Percentiles rank a stretch among this genome's conserved stretches.
phyloP scores from a whole-genome alignment of 1,284 basidiomycete species.

The Trametes polyzona region DNA sequence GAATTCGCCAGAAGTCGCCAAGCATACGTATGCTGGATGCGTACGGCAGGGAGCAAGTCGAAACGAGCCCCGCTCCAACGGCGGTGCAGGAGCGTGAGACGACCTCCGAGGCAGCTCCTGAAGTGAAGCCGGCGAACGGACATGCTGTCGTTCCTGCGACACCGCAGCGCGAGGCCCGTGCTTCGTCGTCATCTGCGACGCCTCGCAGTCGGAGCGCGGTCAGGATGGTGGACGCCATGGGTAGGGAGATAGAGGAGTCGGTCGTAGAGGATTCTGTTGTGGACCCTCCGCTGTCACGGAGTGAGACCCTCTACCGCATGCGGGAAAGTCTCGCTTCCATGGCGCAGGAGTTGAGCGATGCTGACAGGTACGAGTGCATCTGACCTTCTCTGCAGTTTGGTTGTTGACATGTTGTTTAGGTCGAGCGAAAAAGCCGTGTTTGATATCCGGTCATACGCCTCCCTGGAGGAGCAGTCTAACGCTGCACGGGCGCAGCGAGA shows the following conservation, averaged over 20 bases:
- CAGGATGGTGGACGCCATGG: constrained; percentile 71
- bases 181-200: constrained; percentile 29
- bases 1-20: constrained; percentile 38
- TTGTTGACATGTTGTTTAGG: constrained; percentile 1
- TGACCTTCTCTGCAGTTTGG: constrained; percentile 24
- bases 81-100: too few relatives aligned
- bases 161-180: constrained; percentile 31
- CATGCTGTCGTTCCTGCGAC: constrained; percentile 28
- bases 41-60: constrained; percentile 46
- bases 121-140: not conserved
- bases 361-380: constrained; percentile 53
- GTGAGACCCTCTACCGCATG: constrained; percentile 58
- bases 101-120: not conserved
- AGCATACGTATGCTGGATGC: constrained; percentile 64
- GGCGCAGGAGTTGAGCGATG: constrained; percentile 54
- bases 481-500: constrained; percentile 52
- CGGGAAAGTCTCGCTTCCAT: constrained; percentile 59
- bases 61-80: constrained; percentile 3
- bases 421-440: constrained; percentile 25
- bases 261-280: constrained; percentile 19
- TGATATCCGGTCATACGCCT: constrained; percentile 49
- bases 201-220: constrained; percentile 48
- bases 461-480: constrained; percentile 58
- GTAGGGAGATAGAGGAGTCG: constrained; percentile 51
- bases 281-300: constrained; percentile 45